Base-by-base conservation (phyloP, 2,329 filamentous ascomycete genomes). In the Teratosphaeriaceae sp. region DNA sequence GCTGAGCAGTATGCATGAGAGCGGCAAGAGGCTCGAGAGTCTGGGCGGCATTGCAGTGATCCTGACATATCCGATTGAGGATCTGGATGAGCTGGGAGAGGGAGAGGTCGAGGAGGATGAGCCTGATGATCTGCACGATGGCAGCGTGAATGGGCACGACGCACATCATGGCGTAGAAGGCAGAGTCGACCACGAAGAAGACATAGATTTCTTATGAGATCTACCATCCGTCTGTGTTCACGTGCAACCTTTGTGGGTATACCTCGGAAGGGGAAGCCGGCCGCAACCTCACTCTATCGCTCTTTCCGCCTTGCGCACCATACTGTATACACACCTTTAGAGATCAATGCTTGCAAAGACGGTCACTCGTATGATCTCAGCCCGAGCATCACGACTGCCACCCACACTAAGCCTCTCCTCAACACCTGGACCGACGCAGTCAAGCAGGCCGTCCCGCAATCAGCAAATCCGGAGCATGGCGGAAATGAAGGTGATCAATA, bases 1-100 rank as follows among this genome's bases (percentile, higher is more conserved):
- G n/a, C 67, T 97, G 21, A 97, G 90, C 64, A 89, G 85, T 56
- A 84, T 94, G 58, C 90, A 97, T 64, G 90, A 96, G 69, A 96
- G 89, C 62, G 92, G 92, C 1, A 84, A 84, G 68, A 74, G 88
- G 46, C 67, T 98, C 12, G 86, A 89, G 52, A 84, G 82, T 11
- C 64, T 97, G 47, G 89, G 92, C 1, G 85, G 88, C 15, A 84
- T 98, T 48, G 92, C 90, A 13, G 88, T 88, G 1, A 84, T 96
- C 21, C 69, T 96, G 50, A 96, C 90, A 11, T 98, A 89, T 62
- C 89, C 92, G 0, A 75, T 97, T 15, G 88, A 94, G 52, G 70
- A 94, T 34, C 86, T 94, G 49, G 82, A 89, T 29, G 37, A 37
- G 34, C 8, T 37, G 20, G 34, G 34, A 19, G 34, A 39, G 4